Evolutionary conservation across 192 early-diverging fungal species (phyloP), one percentile per base, ranked within the genome.

Genomic region (Phlyctochytrium arcticum): DNA sequence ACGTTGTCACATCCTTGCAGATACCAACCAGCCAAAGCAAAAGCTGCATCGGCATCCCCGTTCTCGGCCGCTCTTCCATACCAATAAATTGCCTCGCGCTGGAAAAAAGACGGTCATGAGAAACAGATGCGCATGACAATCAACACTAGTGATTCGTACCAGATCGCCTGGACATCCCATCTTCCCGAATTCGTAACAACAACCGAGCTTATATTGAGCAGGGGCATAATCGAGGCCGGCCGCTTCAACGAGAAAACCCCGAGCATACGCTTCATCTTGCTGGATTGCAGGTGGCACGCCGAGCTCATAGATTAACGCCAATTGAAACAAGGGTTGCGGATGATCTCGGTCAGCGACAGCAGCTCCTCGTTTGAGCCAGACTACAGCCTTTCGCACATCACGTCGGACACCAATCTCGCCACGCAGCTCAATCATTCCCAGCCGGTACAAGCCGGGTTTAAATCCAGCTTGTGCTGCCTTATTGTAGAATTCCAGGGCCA

Each of bases 21-120:
- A 62, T 91, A 92, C 85, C 91, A 92, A 9, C 88, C 89, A 31
- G 88, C 86, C 12, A 98, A 74, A 23, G 85, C 88, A 73, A 93
- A 85, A 80, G 90, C 83, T 24, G 91, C 87, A 49, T 92, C 87
- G 23, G 80, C 65, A 33, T 73, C 26, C 4, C 56, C 55, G 9
- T 87, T 79, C 33, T 89, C 85, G 5, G 92, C 88, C 4, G 92
- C 94, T 47, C 78, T 68, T 54, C 78, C 75, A 74, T 94, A 98
- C 73, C 90, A 88, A 49, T 79, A 72, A 32, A 89, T 74, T 26
- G 87, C 89, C 21, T 62, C 68, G 15, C 55, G 62, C 64, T 64
- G 62, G 44, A 34, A 31, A 72, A 39, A 29, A 46, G 26, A 33
- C 19, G 34, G 36, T 15, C 15, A 15, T 5, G 15, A 36, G 19